phyloP scores from a whole-genome alignment of 129 eudicot species.

The Flaveria robusta region DNA sequence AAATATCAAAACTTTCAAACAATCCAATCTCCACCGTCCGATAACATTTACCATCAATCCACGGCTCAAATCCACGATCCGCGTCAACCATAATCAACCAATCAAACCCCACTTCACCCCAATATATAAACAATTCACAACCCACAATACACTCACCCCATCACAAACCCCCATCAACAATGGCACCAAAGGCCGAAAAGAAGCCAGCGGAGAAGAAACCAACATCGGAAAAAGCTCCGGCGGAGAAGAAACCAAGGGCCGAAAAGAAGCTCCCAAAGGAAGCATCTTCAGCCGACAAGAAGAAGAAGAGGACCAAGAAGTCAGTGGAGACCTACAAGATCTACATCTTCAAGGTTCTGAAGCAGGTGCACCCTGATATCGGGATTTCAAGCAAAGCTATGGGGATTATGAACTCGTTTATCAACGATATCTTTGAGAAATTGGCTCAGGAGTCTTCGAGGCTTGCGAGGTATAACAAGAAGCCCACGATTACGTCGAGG shows the following conservation, averaged over 20 bases:
- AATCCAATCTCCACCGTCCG: not conserved
- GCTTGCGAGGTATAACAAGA: not conserved
- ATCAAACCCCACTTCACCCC: not conserved
- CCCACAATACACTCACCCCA: not conserved
- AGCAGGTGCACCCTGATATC: not conserved
- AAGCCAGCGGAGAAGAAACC: not conserved
- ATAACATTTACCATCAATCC: not conserved
- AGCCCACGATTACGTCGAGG: not conserved
- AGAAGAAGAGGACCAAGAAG: not conserved
- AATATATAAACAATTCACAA: not conserved
- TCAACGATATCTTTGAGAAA: not conserved
- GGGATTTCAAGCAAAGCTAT: not conserved
- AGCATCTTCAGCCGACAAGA: not conserved
- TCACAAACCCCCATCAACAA: not conserved
- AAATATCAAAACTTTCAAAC: not conserved
- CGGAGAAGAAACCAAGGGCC: not conserved
- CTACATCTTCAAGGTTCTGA: not conserved
- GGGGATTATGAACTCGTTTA: not conserved
- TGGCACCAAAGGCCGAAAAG: conserved; percentile 4
- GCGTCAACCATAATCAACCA: not conserved
- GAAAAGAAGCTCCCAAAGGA: not conserved
- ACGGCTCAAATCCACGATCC: not conserved
- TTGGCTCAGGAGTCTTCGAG: not conserved
- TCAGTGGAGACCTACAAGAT: not conserved
- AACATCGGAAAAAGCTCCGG: not conserved